Conservation (phyloP, 352 stramenopile genomes). For the Pythium grandisporangium region DNA sequence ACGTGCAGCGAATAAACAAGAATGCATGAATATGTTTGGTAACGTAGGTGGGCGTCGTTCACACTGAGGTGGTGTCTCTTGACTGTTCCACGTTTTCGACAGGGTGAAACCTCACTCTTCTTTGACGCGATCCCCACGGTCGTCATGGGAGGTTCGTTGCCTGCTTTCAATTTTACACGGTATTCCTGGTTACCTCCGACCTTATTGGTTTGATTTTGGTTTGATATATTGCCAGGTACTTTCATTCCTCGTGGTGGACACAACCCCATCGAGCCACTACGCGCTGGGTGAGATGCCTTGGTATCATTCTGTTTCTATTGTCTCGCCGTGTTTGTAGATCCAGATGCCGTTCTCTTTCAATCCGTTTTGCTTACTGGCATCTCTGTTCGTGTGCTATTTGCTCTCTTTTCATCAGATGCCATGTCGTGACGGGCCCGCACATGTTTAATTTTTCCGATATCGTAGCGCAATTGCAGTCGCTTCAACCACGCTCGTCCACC, state of each 20-base stretch:
- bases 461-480: slow-evolving; percentile 9
- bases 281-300: slow-evolving; percentile 25
- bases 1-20: too few species aligned
- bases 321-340: too few species aligned
- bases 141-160: slow-evolving; percentile 46
- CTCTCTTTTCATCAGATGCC: too few species aligned
- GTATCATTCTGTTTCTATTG: not conserved
- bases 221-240: too few species aligned
- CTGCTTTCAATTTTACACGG: too few species aligned
- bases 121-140: slow-evolving; percentile 37
- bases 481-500: not conserved
- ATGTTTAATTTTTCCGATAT: slow-evolving; percentile 68
- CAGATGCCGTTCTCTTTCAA: too few species aligned
- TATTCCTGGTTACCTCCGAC: too few species aligned
- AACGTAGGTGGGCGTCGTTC: too few species aligned
- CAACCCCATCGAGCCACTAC: slow-evolving; percentile 68
- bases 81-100: not conserved
- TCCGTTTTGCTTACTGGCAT: not conserved
- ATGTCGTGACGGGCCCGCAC: slow-evolving; percentile 52
- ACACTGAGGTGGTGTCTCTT: not conserved
- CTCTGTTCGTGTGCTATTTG: not conserved
- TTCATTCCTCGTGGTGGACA: slow-evolving; percentile 56
- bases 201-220: too few species aligned
- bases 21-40: too few species aligned
- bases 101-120: slow-evolving; percentile 56